Evolutionary conservation across 306 rosid genomes (phyloP), one percentile per base, ranked within the genome.

Genomic region (Bauhinia variegata): DNA sequence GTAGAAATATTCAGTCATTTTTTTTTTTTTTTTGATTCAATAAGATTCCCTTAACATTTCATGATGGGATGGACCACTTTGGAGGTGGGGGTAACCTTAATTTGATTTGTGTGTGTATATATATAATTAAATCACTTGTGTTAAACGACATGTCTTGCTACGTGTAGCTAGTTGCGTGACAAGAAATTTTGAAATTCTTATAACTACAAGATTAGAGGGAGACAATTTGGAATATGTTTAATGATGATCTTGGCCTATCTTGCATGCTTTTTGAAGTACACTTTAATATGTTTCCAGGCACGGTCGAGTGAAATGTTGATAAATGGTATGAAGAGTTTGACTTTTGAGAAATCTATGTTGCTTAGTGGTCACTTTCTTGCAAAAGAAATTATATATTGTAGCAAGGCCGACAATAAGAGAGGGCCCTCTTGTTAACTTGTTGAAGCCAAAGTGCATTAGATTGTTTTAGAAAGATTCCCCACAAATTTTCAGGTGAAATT

Each of bases 311-410:
- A 36, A 78, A 65, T 43, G 42, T 54, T 75, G 77, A 72, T 73
- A 30, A 23, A 71, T 76, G 79, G 81, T 79, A 80, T 76, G 80
- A 79, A 67, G 82, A 71, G 34, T 79, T 86, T 81, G 84, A 83
- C 88, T 78, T 82, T 41, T 61, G 39, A 39, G 68, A 62, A 57
- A 46, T 72, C 51, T 43, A 19, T 59, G 9, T 48, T 69, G 67
- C 78, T 46, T 11, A 46, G 80, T 80, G 77, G 80, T 70, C 82
- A 37, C 57, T 28, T 48, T 74, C 64, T 64, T 75, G 71, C 53
- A 13, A 74, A 80, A 58, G 57, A 46, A 75, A 44, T 68, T 44
- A n/a, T n/a, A n/a, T n/a, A n/a, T n/a, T n/a, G 60, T 61, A 34
- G 60, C 47, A 14, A 63, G 47, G 47, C 41, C 56, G 3, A 50